Evolutionary conservation across 192 early-diverging fungal genomes (phyloP), one percentile per base, ranked within the genome.

Genomic region (Polychytrium aggregatum): DNA sequence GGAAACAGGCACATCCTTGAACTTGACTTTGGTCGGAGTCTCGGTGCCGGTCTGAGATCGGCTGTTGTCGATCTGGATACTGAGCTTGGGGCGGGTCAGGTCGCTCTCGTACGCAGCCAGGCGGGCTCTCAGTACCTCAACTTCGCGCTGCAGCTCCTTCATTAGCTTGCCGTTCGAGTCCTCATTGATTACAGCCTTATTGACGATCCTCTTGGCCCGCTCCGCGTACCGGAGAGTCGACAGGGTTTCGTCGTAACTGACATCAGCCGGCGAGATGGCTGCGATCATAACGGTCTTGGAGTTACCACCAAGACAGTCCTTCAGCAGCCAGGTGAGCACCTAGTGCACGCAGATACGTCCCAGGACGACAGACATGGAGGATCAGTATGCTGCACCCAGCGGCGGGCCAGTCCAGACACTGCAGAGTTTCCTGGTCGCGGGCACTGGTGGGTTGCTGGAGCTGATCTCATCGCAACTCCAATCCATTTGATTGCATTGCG

Each of bases 141-240:
- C 64, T 52, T 95, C 90, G 25, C 83, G 79, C 56, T 87, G 82
- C 14, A 95, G 70, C 59, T 90, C 84, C 37, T 83, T 74, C 45
- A 95, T 81, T 2, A 89, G 59, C 44, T 71, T 79, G 7, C 47
- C 67, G 10, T 41, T 48, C 11, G 70, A 78, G 50, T 90, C 86
- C 60, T 95, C 90, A 60, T 95, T 95, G 37, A 95, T 84, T 0
- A 86, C 74, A 9, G 90, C 88, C 59, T 82, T 82, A 57, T 90
- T 95, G 57, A 90, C 82, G 60, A 95, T 90, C 37, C 72, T 76
- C 59, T 90, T 92, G 18, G 90, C 92, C 31, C 89, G 79, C 50
- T 92, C 86, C 3, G 86, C 88, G 56, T 91, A 95, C 28, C 92
- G 71, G 28, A 95, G 66, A 4, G 92, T 95, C 50, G 58, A 57